Conservation (phyloP, 1,139 yeast genomes). For the Zygosaccharomyces sapae region DNA sequence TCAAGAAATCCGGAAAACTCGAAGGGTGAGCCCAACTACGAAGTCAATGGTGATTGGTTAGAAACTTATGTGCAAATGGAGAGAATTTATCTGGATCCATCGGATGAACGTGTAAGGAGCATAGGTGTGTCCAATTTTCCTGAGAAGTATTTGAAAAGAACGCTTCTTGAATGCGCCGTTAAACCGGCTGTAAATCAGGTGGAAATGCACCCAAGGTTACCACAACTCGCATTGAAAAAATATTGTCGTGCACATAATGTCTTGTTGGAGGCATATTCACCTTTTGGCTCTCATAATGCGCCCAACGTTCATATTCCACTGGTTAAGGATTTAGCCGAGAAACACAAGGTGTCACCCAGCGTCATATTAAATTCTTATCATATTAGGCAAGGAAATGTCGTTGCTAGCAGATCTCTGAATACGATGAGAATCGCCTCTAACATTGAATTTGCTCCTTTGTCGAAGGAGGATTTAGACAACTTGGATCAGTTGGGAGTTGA, state of each 20-base stretch:
- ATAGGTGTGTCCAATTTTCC: conserved; percentile 63
- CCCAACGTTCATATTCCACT: conserved; percentile 47
- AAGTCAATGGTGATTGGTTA: conserved; percentile 43
- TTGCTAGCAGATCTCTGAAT: conserved; percentile 51
- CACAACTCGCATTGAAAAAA: conserved; percentile 47
- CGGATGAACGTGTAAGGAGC: conserved; percentile 44
- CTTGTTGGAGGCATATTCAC: conserved; percentile 53
- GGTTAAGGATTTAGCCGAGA: conserved; percentile 43
- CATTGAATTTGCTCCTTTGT: conserved; percentile 40
- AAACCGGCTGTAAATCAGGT: conserved; percentile 55
- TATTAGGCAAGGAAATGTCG: conserved; percentile 48
- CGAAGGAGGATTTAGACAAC: conserved; percentile 42
- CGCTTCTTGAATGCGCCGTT: conserved; percentile 44
- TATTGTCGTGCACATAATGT: conserved; percentile 46
- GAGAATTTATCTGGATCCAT: conserved; percentile 39
- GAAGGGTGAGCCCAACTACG: conserved; percentile 44
- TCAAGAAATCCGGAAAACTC: conserved; percentile 26
- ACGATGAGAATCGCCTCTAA: conserved; percentile 36
- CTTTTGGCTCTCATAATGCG: conserved; percentile 54
- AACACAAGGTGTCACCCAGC: conserved; percentile 43
- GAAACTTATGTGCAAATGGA: conserved; percentile 49
- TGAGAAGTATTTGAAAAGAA: conserved; percentile 42
- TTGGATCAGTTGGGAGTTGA: conserved; percentile 45
- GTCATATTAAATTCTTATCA: conserved; percentile 53
- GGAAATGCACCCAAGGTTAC: conserved; percentile 57